Evolutionary conservation across 345 rosid species (phyloP).

Genomic region (Syzygium jambos): DNA sequence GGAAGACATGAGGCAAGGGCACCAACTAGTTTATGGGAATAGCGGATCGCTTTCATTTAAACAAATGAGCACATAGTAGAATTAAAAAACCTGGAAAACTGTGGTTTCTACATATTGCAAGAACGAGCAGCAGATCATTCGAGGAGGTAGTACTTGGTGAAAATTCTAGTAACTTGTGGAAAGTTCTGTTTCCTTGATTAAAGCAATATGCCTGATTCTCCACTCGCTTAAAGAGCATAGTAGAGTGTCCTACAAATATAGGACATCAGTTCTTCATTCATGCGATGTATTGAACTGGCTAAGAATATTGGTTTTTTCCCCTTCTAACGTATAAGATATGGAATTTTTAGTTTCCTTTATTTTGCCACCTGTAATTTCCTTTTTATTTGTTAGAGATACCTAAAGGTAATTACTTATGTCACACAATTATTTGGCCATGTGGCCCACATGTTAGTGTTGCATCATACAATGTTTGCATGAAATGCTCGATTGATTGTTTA

Average conservation of each 20-base stretch:
- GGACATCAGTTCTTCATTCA: background rate
- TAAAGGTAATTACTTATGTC: background rate
- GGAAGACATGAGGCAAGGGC: background rate
- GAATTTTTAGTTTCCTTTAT: background rate
- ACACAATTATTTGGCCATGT: background rate
- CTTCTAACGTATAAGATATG: background rate
- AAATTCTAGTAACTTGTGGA: background rate
- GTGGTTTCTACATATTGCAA: background rate
- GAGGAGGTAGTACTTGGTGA: background rate
- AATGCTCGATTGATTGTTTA: conserved; percentile 13
- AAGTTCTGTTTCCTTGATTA: background rate
- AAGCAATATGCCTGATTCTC: background rate
- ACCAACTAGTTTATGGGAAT: background rate
- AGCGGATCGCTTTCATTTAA: background rate
- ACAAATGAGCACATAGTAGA: background rate
- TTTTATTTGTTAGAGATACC: background rate
- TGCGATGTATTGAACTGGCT: background rate
- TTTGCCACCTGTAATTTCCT: background rate
- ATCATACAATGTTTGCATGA: background rate
- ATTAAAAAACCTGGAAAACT: background rate
- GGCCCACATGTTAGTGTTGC: background rate
- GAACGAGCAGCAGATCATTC: background rate
- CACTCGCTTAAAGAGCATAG: background rate
- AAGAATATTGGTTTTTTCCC: background rate
- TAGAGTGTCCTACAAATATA: background rate